A percentile compares a stretch with the other conserved stretches of the same genome.
These are phyloP conservation scores for Narthecium ossifragum DNA, from an alignment of 106 monocot species.

Conservation along the genomic window DNA sequence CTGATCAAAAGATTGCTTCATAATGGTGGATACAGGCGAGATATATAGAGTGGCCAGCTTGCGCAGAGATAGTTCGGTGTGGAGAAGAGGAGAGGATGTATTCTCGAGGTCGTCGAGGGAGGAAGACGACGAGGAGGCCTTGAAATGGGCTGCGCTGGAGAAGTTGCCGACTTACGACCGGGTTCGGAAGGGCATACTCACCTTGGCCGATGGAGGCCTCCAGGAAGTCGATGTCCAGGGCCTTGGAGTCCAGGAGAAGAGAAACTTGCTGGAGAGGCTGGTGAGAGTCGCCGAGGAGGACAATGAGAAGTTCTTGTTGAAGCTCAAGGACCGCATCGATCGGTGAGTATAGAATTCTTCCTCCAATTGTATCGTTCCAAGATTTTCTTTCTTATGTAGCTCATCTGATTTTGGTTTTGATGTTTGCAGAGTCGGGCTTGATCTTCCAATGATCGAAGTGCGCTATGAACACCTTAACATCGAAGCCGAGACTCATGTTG, in stretches of 20 bases:
- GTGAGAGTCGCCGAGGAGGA: not conserved
- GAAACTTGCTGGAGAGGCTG: not conserved
- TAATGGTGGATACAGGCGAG: not conserved
- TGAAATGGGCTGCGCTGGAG: constrained; percentile 9
- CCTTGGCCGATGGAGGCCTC: not conserved
- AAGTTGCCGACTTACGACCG: constrained; percentile 9
- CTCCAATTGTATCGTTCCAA: not conserved
- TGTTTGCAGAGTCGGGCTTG: constrained; percentile 32
- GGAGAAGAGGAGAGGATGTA: constrained; percentile 13
- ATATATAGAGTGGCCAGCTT: constrained; percentile 2
- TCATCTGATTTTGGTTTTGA: not conserved
- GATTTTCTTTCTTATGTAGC: too few relatives aligned
- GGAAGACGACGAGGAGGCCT: constrained; percentile 11
- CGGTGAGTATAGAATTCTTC: not conserved
- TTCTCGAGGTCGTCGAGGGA: constrained; percentile 19
- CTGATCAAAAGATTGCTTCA: too few relatives aligned
- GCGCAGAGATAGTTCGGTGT: not conserved
- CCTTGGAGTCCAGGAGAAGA: constrained; percentile 1
- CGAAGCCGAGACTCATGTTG: constrained; percentile 37
- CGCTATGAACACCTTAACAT: constrained; percentile 36
- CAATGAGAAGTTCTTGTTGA: not conserved
- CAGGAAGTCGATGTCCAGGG: not conserved
- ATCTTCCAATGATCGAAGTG: constrained; percentile 43
- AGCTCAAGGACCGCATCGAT: not conserved
- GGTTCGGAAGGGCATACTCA: constrained; percentile 4